A percentile compares a stretch with the other conserved stretches of the same genome.
Evolutionary conservation across 148 eudicot species (phyloP).

Genomic region (Heliamphora exappendiculata): DNA sequence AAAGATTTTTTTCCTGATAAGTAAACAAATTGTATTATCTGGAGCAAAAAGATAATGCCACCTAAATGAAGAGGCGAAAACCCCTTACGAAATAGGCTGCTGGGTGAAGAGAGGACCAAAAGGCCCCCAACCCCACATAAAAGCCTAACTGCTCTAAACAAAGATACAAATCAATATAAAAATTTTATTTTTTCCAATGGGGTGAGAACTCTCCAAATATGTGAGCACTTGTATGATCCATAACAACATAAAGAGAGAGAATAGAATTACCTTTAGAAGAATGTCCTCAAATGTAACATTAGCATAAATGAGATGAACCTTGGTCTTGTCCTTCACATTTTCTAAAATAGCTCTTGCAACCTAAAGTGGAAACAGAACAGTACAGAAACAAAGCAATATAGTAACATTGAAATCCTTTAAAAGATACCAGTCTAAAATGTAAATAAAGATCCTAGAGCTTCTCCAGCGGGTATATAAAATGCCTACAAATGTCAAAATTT

Average conservation of each 20-base stretch:
- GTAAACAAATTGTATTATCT: too few relatives aligned
- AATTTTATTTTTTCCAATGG: neutral
- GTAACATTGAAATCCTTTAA: neutral
- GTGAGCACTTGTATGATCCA: neutral
- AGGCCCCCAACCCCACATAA: too few relatives aligned
- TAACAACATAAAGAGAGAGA: neutral
- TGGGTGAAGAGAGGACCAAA: too few relatives aligned
- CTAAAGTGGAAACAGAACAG: slow-evolving; percentile 20
- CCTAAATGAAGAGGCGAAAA: too few relatives aligned
- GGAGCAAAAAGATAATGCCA: too few relatives aligned
- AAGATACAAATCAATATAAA: too few relatives aligned
- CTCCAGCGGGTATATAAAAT: too few relatives aligned
- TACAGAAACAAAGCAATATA: slow-evolving; percentile 6
- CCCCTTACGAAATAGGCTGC: too few relatives aligned
- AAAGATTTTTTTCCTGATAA: too few relatives aligned
- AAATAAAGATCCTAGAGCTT: neutral
- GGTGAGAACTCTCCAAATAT: neutral
- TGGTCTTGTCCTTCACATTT: slow-evolving; percentile 67
- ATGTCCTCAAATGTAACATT: slow-evolving; percentile 78
- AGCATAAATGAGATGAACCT: slow-evolving; percentile 74
- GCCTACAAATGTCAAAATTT: too few relatives aligned
- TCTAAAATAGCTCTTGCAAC: slow-evolving; percentile 86
- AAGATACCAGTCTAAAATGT: neutral
- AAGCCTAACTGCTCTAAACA: too few relatives aligned
- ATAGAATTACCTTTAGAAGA: slow-evolving; percentile 59